Conservation (phyloP, 805 yeast species). For the Teunomyces atbi region DNA sequence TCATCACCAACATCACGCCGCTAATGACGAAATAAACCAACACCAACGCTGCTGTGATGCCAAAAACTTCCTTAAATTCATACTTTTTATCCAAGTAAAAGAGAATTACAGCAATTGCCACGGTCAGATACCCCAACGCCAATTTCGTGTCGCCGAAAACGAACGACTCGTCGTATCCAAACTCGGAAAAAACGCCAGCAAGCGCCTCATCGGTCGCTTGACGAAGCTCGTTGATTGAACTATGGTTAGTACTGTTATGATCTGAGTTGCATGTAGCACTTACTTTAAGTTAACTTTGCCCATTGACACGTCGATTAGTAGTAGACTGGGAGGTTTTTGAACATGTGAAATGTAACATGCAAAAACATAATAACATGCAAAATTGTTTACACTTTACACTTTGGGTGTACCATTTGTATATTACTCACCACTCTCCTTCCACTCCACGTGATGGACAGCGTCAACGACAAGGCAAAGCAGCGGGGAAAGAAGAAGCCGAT, state of each 20-base stretch:
- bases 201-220: constrained; percentile 51
- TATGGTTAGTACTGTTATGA: constrained; percentile 13
- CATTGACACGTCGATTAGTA: background rate
- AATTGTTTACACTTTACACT: too few species aligned
- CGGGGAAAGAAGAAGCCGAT: constrained; percentile 35
- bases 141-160: constrained; percentile 44
- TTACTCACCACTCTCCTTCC: background rate
- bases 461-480: background rate
- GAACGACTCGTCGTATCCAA: constrained; percentile 51
- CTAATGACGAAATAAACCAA: constrained; percentile 38
- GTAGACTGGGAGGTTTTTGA: background rate
- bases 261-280: constrained; percentile 9
- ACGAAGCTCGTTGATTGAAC: constrained; percentile 49
- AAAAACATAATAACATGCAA: too few species aligned
- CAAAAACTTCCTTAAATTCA: constrained; percentile 40
- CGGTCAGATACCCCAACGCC: constrained; percentile 48
- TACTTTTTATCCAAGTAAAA: constrained; percentile 50
- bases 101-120: constrained; percentile 44
- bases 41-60: constrained; percentile 34
- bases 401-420: background rate
- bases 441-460: background rate
- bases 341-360: too few species aligned
- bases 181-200: constrained; percentile 35
- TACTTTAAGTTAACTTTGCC: constrained; percentile 28
- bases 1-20: constrained; percentile 30